Conservation (phyloP, 164 flowering plant genomes). For the Chimonanthus praecox region DNA sequence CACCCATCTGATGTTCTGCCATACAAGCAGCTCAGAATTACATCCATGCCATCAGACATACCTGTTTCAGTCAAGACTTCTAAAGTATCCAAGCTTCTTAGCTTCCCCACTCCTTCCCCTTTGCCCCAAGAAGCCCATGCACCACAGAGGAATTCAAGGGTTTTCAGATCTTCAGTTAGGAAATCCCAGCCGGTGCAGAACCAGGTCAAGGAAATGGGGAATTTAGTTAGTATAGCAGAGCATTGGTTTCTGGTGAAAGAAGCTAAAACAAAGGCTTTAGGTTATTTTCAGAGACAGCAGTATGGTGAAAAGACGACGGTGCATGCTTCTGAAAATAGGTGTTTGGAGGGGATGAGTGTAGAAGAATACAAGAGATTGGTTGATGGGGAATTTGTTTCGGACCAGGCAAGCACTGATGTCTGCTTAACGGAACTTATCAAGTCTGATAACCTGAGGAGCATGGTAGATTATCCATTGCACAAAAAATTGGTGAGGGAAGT, state of each 20-base stretch:
- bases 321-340: neutral
- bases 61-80: neutral
- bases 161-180: neutral
- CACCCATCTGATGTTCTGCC: conserved; percentile 15
- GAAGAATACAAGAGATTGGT: conserved; percentile 1
- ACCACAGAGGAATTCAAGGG: conserved; percentile 2
- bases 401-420: neutral
- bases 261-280: neutral
- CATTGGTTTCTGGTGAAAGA: neutral
- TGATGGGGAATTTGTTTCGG: neutral
- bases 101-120: neutral
- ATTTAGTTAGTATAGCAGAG: neutral
- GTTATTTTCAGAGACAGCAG: neutral
- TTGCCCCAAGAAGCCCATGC: conserved; percentile 3
- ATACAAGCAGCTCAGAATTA: conserved; percentile 27
- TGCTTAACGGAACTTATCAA: neutral
- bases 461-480: neutral
- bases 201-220: neutral
- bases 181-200: neutral
- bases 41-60: conserved; percentile 1
- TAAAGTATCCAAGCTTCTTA: conserved; percentile 30
- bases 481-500: neutral
- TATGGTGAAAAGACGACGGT: neutral
- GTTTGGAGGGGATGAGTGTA: neutral
- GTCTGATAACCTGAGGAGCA: neutral